phyloP scores from a whole-genome alignment of 2,329 filamentous ascomycete genomes.

The Verticillium longisporum region DNA sequence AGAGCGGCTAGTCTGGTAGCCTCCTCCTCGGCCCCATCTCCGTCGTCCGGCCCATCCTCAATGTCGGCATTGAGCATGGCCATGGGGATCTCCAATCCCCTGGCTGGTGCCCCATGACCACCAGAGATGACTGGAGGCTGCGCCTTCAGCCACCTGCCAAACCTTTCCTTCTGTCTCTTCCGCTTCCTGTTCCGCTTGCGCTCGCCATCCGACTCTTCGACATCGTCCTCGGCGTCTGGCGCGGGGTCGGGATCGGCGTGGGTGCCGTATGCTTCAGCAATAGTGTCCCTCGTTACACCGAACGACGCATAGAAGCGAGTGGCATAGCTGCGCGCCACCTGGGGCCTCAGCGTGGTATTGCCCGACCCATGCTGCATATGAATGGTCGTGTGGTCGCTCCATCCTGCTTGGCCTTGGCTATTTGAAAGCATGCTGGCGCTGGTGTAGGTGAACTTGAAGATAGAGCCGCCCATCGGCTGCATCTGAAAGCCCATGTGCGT shows the following conservation, averaged over 20 bases:
- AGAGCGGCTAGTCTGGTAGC: neutral
- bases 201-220: neutral
- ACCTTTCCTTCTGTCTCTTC: neutral
- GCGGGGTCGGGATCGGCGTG: neutral
- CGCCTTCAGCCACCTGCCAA: neutral
- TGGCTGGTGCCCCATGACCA: neutral
- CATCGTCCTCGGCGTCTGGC: neutral
- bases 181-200: neutral
- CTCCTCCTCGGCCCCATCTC: neutral
- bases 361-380: neutral
- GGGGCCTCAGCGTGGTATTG: neutral
- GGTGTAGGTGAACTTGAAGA: neutral
- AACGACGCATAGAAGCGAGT: neutral
- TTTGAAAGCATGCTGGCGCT: neutral
- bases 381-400: neutral
- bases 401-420: neutral
- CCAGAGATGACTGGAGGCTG: neutral
- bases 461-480: neutral
- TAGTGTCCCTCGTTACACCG: neutral
- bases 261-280: neutral
- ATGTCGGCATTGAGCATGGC: neutral
- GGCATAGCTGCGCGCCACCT: neutral
- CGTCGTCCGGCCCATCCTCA: neutral
- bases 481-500: neutral
- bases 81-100: neutral